Evolutionary conservation across 257 asterid genomes (phyloP).

Genomic region (Solanum virginianum): DNA sequence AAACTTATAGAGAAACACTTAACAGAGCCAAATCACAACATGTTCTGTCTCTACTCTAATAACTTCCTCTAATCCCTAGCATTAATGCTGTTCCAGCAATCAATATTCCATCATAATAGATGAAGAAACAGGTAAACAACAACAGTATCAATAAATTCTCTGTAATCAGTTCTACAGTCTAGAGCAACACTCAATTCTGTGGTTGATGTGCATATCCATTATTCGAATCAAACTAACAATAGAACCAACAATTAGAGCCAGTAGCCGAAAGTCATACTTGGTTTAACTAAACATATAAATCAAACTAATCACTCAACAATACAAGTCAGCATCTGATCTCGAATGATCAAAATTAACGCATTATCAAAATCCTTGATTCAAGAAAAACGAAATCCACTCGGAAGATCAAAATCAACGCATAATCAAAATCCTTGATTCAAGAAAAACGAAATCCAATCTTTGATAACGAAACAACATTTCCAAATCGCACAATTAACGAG

Average conservation of each 20-base stretch:
- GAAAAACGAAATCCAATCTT: neutral
- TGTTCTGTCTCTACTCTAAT: neutral
- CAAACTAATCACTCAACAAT: neutral
- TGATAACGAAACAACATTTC: neutral
- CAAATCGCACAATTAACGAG: neutral
- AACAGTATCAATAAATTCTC: neutral
- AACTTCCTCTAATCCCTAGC: neutral
- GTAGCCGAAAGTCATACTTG: neutral
- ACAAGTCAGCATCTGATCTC: neutral
- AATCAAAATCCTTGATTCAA: neutral
- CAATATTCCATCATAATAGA: neutral
- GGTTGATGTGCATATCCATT: neutral
- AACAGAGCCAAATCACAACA: neutral
- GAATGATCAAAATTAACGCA: neutral
- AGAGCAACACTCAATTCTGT: neutral
- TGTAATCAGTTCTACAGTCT: neutral
- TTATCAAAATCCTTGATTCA: neutral
- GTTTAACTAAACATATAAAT: neutral
- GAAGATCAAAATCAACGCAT: neutral
- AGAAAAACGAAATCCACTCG: neutral
- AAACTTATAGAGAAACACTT: neutral
- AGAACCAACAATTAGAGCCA: neutral
- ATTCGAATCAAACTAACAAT: neutral
- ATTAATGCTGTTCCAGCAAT: neutral
- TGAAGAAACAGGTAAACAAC: neutral